phyloP scores from a whole-genome alignment of 2,329 filamentous ascomycete species.

The Talaromyces piceae region DNA sequence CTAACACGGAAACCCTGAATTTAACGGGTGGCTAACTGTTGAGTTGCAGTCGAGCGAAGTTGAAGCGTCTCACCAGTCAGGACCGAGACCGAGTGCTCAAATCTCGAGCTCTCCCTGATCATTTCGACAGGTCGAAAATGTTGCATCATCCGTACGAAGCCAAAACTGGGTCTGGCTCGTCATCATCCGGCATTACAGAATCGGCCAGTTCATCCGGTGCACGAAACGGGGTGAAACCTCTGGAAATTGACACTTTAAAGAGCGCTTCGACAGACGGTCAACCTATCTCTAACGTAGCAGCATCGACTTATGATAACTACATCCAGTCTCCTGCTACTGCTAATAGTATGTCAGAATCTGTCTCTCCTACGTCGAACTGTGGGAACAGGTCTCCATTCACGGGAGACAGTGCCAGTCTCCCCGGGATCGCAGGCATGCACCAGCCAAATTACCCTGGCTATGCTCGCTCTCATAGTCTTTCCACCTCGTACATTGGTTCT shows the following conservation, averaged over 20 bases:
- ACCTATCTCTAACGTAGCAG: constrained; percentile 28
- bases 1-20: not conserved
- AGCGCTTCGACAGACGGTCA: constrained; percentile 32
- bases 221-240: constrained; percentile 26
- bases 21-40: not conserved
- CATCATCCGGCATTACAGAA: constrained; percentile 43
- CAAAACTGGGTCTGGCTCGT: constrained; percentile 37
- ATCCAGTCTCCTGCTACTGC: constrained; percentile 23
- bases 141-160: constrained; percentile 48
- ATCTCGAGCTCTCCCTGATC: constrained; percentile 51
- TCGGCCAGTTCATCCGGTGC: constrained; percentile 32
- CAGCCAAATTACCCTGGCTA: constrained; percentile 18
- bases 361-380: constrained; percentile 19
- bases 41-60: constrained; percentile 47
- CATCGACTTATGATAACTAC: constrained; percentile 28
- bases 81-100: constrained; percentile 56
- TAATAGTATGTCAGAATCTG: constrained; percentile 20
- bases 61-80: constrained; percentile 54
- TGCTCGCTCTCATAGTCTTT: constrained; percentile 30
- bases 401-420: constrained; percentile 16
- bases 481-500: constrained; percentile 20
- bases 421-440: constrained; percentile 6
- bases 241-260: constrained; percentile 28
- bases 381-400: constrained; percentile 20
- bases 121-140: constrained; percentile 54